Evolutionary conservation across 2,329 filamentous ascomycete species (phyloP), one percentile per base, ranked within the genome.

Genomic region (Gremmenia infestans): DNA sequence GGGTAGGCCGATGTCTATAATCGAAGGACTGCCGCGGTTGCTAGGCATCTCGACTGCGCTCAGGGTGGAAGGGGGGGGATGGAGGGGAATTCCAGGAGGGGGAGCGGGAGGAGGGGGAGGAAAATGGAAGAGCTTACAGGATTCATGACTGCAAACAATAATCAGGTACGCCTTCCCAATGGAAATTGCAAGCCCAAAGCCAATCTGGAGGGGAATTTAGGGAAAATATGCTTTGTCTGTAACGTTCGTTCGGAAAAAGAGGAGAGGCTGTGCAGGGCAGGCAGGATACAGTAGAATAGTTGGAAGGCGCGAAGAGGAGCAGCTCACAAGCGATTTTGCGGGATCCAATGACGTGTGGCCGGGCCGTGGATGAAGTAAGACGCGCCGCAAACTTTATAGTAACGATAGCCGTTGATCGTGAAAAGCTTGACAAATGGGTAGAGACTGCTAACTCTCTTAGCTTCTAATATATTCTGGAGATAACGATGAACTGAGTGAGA

Each of bases 91-190:
- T 43, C 25, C 11, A 50, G 48, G 52, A 49, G 39, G 50, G 51
- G 52, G 19, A 11, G 47, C 45, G 42, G 19, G 15, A 50, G 48
- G 52, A 49, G 39, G 50, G 51, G 52, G 19, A 11, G 47, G 42
- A 48, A 15, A 19, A 46, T 28, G 48, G 28, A 39, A 40, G 32
- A 46, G 50, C 60, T 64, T 61, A 67, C 63, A 48, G 60, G 57
- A 64, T 65, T 63, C 62, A 62, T 66, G 48, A 49, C 56, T 45
- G 61, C 59, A 58, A 55, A 46, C 8, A 48, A 47, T 50, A 49
- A 56, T 25, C 55, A 59, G 60, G 58, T 55, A 57, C 58, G 56
- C 63, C 64, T 61, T 63, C 61, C 62, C 60, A 58, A 40, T 52
- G 32, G 40, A 51, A 25, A 48, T 32, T 35, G 19, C 32, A 54